These are phyloP conservation scores for Colletotrichum chrysophilum DNA, from an alignment of 2,329 filamentous ascomycete genomes.

Conservation along the genomic window DNA sequence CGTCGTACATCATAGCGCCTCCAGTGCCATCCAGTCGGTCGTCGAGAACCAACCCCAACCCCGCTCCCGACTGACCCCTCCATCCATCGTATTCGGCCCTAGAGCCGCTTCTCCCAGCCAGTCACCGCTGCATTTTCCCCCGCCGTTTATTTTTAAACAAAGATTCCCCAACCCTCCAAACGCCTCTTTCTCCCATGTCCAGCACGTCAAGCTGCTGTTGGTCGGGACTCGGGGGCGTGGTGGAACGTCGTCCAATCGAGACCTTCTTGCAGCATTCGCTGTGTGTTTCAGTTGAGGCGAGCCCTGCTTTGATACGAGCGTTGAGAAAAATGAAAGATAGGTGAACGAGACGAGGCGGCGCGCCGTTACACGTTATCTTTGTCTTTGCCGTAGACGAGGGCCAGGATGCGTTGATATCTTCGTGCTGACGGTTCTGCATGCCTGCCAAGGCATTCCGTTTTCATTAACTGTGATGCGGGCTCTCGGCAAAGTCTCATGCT, in stretches of 20 bases:
- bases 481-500: neutral
- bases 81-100: neutral
- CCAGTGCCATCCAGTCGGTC: neutral
- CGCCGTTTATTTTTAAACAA: constrained; percentile 4
- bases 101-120: neutral
- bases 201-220: constrained; percentile 14
- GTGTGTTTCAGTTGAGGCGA: constrained; percentile 1
- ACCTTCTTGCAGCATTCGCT: neutral
- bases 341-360: neutral
- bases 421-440: neutral
- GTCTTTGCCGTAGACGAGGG: neutral
- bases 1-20: neutral
- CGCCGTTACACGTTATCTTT: neutral
- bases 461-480: neutral
- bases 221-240: neutral
- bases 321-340: neutral
- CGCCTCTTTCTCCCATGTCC: neutral
- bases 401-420: neutral
- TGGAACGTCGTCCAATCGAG: constrained; percentile 9
- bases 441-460: neutral
- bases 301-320: neutral
- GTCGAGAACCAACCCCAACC: neutral
- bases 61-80: neutral
- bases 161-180: constrained; percentile 2
- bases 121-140: neutral